Evolutionary conservation across 805 yeast species (phyloP).

Genomic region (Ogataea populi-albae): DNA sequence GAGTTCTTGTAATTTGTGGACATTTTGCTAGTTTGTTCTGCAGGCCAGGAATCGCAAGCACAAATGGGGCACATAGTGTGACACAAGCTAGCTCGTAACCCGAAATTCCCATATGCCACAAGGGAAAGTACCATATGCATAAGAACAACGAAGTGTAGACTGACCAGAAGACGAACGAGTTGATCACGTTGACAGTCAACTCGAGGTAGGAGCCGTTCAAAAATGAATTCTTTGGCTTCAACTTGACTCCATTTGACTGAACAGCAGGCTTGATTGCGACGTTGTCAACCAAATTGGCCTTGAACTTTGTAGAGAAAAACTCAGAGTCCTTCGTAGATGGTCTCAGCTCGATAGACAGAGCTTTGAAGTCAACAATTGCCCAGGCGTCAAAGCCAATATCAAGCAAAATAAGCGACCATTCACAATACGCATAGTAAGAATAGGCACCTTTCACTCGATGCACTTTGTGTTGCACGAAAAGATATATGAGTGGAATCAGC

Average conservation of each 20-base stretch:
- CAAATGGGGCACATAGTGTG: slow-evolving; percentile 52
- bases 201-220: slow-evolving; percentile 31
- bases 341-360: slow-evolving; percentile 48
- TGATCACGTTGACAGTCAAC: slow-evolving; percentile 47
- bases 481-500: slow-evolving; percentile 77
- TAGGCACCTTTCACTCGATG: slow-evolving; percentile 90
- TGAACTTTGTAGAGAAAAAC: slow-evolving; percentile 26
- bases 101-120: slow-evolving; percentile 97
- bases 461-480: slow-evolving; percentile 91
- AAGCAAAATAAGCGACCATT: slow-evolving; percentile 83
- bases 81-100: slow-evolving; percentile 82
- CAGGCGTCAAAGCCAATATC: slow-evolving; percentile 86
- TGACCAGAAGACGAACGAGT: slow-evolving; percentile 84
- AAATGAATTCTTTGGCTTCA: slow-evolving; percentile 21
- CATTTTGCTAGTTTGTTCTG: slow-evolving; percentile 36
- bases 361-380: slow-evolving; percentile 66
- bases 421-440: slow-evolving; percentile 89
- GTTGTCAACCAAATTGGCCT: slow-evolving; percentile 15
- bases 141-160: slow-evolving; percentile 75
- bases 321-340: slow-evolving; percentile 24
- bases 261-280: slow-evolving; percentile 1
- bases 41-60: slow-evolving; percentile 29
- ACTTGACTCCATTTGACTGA: slow-evolving; percentile 4
- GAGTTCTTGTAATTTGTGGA: slow-evolving; percentile 55
- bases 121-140: slow-evolving; percentile 94